These are phyloP conservation scores for Boletus mariae DNA, from an alignment of 1,284 basidiomycete genomes.

Conservation along the genomic window DNA sequence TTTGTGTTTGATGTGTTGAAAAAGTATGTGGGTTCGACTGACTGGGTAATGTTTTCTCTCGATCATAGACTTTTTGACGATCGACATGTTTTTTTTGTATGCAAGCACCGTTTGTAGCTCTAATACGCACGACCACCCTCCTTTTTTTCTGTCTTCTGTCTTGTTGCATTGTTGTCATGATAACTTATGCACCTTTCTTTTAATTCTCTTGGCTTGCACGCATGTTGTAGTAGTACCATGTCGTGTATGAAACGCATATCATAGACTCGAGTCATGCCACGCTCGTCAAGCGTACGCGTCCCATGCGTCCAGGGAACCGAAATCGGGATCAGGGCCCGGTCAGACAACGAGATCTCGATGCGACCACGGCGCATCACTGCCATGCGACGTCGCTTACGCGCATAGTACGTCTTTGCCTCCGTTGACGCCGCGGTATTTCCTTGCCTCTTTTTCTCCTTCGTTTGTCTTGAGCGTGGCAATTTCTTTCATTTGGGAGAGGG, in stretches of 20 bases:
- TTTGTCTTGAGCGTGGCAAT: background rate
- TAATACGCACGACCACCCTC: background rate
- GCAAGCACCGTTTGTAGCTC: background rate
- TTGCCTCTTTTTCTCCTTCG: background rate
- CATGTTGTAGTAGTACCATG: background rate
- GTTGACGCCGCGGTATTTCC: too few relatives aligned
- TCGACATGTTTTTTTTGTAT: background rate
- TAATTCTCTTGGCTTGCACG: background rate
- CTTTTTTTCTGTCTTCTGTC: background rate
- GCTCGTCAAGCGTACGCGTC: background rate
- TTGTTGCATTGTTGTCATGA: too few relatives aligned
- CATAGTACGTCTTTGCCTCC: too few relatives aligned
- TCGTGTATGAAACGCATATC: background rate
- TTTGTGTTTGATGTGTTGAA: background rate
- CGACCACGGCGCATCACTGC: too few relatives aligned
- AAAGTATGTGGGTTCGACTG: background rate
- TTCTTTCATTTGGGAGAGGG: too few relatives aligned
- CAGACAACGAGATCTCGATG: background rate
- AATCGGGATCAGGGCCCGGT: background rate
- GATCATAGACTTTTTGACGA: constrained; percentile 15
- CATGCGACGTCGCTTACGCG: background rate
- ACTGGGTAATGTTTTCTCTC: background rate
- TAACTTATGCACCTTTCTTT: too few relatives aligned
- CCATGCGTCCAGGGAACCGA: background rate
- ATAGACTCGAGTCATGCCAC: background rate